Percentiles rank a stretch among this genome's conserved stretches.
Conservation (phyloP, 1,139 yeast species). For the Suhomyces yuchorum region DNA sequence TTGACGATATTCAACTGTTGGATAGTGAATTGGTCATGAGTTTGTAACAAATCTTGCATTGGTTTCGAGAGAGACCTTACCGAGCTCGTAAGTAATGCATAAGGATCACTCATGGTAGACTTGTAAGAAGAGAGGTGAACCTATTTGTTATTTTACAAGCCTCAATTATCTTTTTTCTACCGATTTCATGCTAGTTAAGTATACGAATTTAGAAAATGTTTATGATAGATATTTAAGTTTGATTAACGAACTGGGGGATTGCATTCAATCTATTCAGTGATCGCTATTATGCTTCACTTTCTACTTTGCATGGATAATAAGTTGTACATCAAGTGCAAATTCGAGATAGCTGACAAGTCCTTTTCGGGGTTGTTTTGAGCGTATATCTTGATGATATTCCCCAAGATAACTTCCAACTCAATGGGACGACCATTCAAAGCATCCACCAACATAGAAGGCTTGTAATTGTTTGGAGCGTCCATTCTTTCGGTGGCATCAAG, state of each 20-base stretch:
- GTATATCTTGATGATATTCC: slow-evolving; percentile 25
- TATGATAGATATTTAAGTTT: too few relatives aligned
- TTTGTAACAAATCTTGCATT: slow-evolving; percentile 24
- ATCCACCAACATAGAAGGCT: slow-evolving; percentile 76
- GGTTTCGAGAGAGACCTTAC: slow-evolving; percentile 27
- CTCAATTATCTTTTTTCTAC: not conserved
- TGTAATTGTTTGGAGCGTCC: slow-evolving; percentile 26
- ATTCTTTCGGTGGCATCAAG: slow-evolving; percentile 19
- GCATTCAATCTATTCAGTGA: too few relatives aligned
- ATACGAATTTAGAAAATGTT: too few relatives aligned
- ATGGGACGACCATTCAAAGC: slow-evolving; percentile 67
- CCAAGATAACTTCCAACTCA: slow-evolving; percentile 59
- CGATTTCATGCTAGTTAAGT: not conserved
- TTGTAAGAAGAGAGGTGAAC: not conserved
- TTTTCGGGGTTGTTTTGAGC: slow-evolving; percentile 12
- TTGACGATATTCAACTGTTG: slow-evolving; percentile 30
- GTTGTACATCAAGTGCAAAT: slow-evolving; percentile 33
- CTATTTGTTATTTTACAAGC: not conserved
- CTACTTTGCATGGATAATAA: slow-evolving; percentile 31
- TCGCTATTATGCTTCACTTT: not conserved
- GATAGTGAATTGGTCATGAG: slow-evolving; percentile 31
- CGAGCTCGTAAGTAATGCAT: slow-evolving; percentile 24
- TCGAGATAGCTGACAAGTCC: slow-evolving; percentile 20
- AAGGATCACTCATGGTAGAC: slow-evolving; percentile 24
- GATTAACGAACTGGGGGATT: too few relatives aligned